Base-by-base conservation (phyloP, 352 stramenopile species). In the Phytophthora ramorum region DNA sequence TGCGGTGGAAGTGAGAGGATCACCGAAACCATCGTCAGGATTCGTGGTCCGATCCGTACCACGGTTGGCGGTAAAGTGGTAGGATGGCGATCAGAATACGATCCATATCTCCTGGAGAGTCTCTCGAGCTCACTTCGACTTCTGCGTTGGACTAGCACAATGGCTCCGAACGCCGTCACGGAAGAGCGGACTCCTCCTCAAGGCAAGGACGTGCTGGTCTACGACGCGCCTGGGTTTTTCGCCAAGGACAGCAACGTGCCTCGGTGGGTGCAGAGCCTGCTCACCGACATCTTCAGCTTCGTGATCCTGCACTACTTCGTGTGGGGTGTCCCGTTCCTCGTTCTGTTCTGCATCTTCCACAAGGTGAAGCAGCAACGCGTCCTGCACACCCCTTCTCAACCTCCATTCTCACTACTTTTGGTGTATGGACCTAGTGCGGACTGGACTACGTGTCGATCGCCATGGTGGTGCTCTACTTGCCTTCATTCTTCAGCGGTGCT, bases 301-400 rank as follows among this genome's bases (percentile, higher is more conserved):
- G 57, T 79, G 16, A 69, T 64, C 20, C 67, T 81, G 44, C 79
- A 87, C 66, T 87, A 87, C 60, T 81, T 79, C 34, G 53, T 82
- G 19, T 87, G 75, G 73, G 45, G 51, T 0, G 20, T 75, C 16
- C 69, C 66, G 8, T 66, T 79, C 49, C 37, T 81, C 35, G 44
- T 47, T 13, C 47, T 83, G 5, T 69, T 82, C 46, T 84, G 76
- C 66, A 35, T 61, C 22, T 49, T 82, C 13, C 76, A 85, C 59
- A 69, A 71, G 50, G 66, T 78, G 58, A 24, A 47, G 24, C 5
- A 9, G 8, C 8, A n/a, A 40, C 17, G 3, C 16, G 37, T 44
- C 6, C 34, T 44, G 16, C 16, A 4, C 6, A 35, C 17, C 24
- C 19, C 13, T 32, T 13, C 13, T 13, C n/a, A 22, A 13, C 6